These are phyloP conservation scores for Iberis amara DNA, from an alignment of 441 rosid genomes.

Conservation along the genomic window DNA sequence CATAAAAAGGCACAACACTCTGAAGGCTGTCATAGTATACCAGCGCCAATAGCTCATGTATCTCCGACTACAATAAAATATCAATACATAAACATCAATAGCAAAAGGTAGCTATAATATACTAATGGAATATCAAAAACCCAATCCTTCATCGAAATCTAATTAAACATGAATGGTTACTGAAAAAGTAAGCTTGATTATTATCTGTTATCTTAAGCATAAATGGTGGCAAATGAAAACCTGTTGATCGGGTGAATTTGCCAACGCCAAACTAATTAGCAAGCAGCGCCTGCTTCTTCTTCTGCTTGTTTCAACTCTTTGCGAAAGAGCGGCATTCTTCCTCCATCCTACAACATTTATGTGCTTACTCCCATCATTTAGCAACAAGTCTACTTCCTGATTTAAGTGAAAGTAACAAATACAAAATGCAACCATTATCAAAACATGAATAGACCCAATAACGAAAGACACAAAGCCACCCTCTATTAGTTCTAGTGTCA, in stretches of 20 bases:
- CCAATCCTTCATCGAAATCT: conserved; percentile 17
- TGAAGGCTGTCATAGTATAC: conserved; percentile 99
- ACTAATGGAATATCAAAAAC: not conserved
- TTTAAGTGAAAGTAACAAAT: conserved; percentile 29
- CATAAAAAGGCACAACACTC: conserved; percentile 93
- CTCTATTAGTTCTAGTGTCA: conserved; percentile 11
- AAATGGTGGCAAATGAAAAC: conserved; percentile 36
- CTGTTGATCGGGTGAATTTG: conserved; percentile 78
- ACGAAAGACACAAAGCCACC: conserved; percentile 22
- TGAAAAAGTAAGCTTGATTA: too few species aligned
- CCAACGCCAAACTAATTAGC: conserved; percentile 93
- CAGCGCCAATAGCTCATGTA: conserved; percentile 91
- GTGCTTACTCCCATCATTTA: conserved; percentile 99
- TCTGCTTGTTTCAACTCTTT: conserved; percentile 92
- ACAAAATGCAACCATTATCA: conserved; percentile 19
- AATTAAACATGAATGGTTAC: too few species aligned
- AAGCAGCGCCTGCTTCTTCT: conserved; percentile 97
- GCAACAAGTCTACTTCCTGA: conserved; percentile 97
- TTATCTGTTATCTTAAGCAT: not conserved
- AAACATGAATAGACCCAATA: conserved; percentile 16
- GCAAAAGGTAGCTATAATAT: conserved; percentile 9
- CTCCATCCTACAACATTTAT: conserved; percentile 93
- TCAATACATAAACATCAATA: conserved; percentile 27
- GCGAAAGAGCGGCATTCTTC: conserved; percentile 68
- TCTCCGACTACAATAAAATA: conserved; percentile 67